phyloP scores from a whole-genome alignment of 1,284 basidiomycete species.

The Termitomyces sp. region DNA sequence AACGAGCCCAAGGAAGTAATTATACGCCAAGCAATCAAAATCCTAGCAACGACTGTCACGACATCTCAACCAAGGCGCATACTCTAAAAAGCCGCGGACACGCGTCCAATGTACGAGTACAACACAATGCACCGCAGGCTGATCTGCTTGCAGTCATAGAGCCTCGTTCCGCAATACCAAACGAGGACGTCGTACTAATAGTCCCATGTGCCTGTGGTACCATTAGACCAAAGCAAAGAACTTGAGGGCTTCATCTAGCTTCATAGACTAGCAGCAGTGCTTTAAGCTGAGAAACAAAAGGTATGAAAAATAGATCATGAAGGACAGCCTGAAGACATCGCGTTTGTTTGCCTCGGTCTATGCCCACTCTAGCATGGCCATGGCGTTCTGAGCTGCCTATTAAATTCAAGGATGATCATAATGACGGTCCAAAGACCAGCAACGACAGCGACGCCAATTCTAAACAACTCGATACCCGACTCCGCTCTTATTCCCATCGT shows the following conservation, averaged over 20 bases:
- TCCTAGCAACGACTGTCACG: background rate
- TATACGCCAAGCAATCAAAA: background rate
- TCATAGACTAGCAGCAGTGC: background rate
- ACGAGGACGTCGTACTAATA: background rate
- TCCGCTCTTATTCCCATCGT: conserved; percentile 17
- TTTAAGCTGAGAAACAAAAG: too few species aligned
- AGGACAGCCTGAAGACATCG: background rate
- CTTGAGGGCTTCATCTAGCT: background rate
- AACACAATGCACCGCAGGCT: background rate
- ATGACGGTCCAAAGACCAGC: background rate
- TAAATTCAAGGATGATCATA: background rate
- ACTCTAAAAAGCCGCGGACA: background rate
- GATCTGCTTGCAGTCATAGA: background rate
- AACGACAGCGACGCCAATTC: background rate
- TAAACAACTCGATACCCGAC: background rate
- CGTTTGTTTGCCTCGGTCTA: background rate
- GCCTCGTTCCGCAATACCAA: background rate
- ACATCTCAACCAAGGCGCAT: background rate
- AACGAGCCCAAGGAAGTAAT: background rate
- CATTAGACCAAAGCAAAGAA: background rate
- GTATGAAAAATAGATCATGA: too few species aligned
- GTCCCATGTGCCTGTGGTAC: background rate
- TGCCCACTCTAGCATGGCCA: conserved; percentile 16
- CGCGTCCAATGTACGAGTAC: background rate
- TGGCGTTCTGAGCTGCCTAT: conserved; percentile 3